Evolutionary conservation across 768 basidiomycete species (phyloP), one percentile per base, ranked within the genome.

Genomic region (Trichaptum fuscoviolaceum): DNA sequence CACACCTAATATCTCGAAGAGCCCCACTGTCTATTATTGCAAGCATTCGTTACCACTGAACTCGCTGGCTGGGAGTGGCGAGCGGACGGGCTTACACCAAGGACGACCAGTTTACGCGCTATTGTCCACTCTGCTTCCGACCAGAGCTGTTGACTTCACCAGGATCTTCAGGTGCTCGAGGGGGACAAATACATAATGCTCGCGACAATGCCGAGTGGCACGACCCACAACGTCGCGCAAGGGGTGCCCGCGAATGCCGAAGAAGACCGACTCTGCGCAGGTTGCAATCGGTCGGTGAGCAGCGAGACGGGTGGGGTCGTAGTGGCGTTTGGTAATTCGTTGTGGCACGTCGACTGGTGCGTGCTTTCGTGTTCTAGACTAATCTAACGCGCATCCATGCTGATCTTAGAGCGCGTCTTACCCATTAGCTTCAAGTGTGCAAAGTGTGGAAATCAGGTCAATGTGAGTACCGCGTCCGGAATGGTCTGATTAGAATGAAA

Each of bases 241-340:
- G 42, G 15, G 42, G 10, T 52, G 42, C 42, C 42, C 42, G 42
- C 15, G 42, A 52, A 52, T 27, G 52, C 42, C 60, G 60, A 80
- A 68, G 83, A 84, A 73, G 84, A 91, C 73, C 85, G 85, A 69
- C 71, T 85, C 3, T 94, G 92, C 80, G 92, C 92, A 15, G 93
- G 93, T 23, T 95, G 92, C 80, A 91, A 89, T 75, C 81, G 80
- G 66, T 89, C 92, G 1, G 92, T 91, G 52, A 88, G 93, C 24
- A 89, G 86, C 69, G 91, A 93, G 72, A 82, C 85, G 70, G 93
- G 91, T 63, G 92, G 92, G 30, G 83, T 96, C 24, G 95, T 98
- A 57, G 96, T 99, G 72, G 93, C 95, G 57, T 97, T 98, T 74
- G 96, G 96, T 26, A 89, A 93, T 82, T 93, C 95, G 59, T 91